Evolutionary conservation across 768 basidiomycete species (phyloP), one percentile per base, ranked within the genome.

Genomic region (Lactarius deliciosus): DNA sequence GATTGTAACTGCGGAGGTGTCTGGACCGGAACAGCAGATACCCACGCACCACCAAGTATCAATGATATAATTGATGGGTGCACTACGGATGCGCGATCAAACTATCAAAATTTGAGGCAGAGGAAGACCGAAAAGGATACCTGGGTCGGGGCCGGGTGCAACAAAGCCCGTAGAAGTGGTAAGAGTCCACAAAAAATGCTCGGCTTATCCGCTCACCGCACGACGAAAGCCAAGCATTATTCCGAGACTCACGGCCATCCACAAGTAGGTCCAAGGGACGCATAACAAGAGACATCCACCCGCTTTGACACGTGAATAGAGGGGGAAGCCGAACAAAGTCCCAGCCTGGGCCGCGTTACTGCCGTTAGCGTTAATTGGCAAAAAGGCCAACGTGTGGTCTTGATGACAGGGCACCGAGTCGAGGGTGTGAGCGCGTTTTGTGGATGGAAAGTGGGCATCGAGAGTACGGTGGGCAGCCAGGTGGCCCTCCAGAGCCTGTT

Each of bases 31-130:
- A 36, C 22, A 40, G 60, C 22, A 22, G 63, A 47, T 45, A 58
- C 30, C 45, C 57, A 60, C 28, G 45, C 38, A 28, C 57, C 36
- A 43, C 20, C 16, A n/a, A 53, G 50, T 28, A 53, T 53, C 50
- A 53, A 50, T 53, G 50, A 28, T 25, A 53, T 7, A 25, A 53
- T 53, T 25, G 25, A 53, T 25, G 22, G 22, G 11, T 22, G n/a
- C 18, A 58, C 9, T 22, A 50, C 36, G 43, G 5, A 32, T 45
- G 8, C 43, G 61, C 16, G 2, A 54, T 20, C 43, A 56, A 22
- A 50, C 16, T 1, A 60, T 8, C 43, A 61, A 22, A 16, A 16
- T 36, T 50, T 41, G 41, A 45, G 30, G 40, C 15, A 15, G 15
- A 28, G 25, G 2, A 34, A 28, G 34, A 9, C 43, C 11, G 16